A percentile compares a stretch with the other conserved stretches of the same genome.
Evolutionary conservation across 441 rosid species (phyloP).

Genomic region (Populus tomentosa): DNA sequence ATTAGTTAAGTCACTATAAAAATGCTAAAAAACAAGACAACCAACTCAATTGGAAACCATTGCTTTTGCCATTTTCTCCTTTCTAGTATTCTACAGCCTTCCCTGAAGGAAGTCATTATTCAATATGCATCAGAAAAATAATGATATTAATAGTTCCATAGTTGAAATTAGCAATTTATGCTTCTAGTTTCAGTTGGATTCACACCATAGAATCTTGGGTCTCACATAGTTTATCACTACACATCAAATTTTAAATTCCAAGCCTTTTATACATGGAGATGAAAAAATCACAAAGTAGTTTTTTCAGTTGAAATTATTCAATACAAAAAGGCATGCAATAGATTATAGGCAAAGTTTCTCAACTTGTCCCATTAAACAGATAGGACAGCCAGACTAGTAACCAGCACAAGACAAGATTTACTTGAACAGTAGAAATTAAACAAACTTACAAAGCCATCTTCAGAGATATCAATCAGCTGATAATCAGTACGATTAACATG

Average conservation of each 20-base stretch:
- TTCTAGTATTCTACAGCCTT: neutral
- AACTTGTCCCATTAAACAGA: neutral
- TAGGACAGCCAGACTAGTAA: neutral
- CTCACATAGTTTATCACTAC: neutral
- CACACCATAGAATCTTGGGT: neutral
- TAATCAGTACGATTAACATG: slow-evolving; percentile 84
- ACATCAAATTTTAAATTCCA: neutral
- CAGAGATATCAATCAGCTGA: slow-evolving; percentile 91
- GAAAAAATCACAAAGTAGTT: neutral
- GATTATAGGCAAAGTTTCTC: neutral
- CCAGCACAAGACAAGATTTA: neutral
- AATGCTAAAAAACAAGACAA: neutral
- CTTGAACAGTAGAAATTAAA: neutral
- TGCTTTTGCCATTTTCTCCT: neutral
- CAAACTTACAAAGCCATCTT: slow-evolving; percentile 80
- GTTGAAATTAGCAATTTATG: neutral
- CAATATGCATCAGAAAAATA: neutral
- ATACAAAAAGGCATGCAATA: neutral
- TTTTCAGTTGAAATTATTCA: neutral
- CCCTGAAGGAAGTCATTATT: neutral
- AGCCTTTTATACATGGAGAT: neutral
- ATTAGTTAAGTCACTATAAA: neutral
- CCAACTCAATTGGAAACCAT: neutral
- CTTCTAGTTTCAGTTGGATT: neutral
- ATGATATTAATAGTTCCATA: neutral